Conservation (phyloP, 129 eudicot species). For the Chrysanthemum makinoi region DNA sequence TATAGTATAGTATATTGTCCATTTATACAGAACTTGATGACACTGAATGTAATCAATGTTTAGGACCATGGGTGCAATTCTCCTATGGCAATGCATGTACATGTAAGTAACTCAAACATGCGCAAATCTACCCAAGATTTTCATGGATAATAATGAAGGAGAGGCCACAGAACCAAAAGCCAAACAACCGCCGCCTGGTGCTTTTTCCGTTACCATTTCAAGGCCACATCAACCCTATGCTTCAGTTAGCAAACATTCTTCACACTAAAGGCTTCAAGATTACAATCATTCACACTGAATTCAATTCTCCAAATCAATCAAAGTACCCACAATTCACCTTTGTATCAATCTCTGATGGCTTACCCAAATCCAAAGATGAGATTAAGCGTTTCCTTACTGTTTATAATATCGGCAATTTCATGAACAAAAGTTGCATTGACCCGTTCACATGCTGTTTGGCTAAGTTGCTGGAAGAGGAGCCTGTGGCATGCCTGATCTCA, state of each 20-base stretch:
- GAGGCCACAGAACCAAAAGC: not conserved
- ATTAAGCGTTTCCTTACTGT: not conserved
- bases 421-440: slow-evolving; percentile 22
- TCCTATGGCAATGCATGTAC: not conserved
- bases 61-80: not conserved
- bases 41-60: too few relatives aligned
- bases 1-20: too few relatives aligned
- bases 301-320: slow-evolving; percentile 18
- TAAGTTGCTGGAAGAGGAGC: slow-evolving; percentile 10
- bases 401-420: not conserved
- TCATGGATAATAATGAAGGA: not conserved
- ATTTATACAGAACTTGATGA: too few relatives aligned
- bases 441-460: slow-evolving; percentile 19
- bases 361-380: slow-evolving; percentile 8
- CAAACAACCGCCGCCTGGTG: slow-evolving; percentile 9
- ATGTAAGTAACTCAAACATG: slow-evolving; percentile 3
- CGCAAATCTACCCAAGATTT: not conserved
- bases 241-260: slow-evolving; percentile 28
- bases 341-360: slow-evolving; percentile 15
- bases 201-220: slow-evolving; percentile 20
- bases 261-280: slow-evolving; percentile 23
- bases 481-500: slow-evolving; percentile 23
- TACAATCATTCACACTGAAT: slow-evolving; percentile 23
- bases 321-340: slow-evolving; percentile 31
- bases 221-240: slow-evolving; percentile 35